Conservation (phyloP, 2,329 filamentous ascomycete genomes). For the Aspergillus piperis region DNA sequence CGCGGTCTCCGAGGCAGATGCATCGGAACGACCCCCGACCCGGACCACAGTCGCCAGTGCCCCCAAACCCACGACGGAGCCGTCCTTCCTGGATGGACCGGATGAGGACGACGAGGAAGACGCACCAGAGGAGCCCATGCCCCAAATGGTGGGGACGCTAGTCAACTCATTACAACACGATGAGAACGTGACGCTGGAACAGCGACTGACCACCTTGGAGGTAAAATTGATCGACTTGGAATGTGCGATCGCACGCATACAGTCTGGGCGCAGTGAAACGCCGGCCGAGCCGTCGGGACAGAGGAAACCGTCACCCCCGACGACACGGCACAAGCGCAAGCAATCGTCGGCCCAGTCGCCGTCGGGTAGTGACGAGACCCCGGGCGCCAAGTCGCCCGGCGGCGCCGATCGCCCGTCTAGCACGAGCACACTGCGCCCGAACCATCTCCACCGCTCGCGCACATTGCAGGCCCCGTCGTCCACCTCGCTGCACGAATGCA, state of each 20-base stretch:
- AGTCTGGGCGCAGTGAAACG: conserved; percentile 34
- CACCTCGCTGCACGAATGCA: conserved; percentile 34
- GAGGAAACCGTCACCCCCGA: conserved; percentile 20
- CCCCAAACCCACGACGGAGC: conserved; percentile 22
- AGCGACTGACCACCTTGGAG: conserved; percentile 52
- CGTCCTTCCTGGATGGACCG: conserved; percentile 24
- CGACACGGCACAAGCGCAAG: conserved; percentile 14
- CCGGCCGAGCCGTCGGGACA: conserved; percentile 17
- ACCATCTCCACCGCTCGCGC: conserved; percentile 29
- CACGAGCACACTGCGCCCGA: conserved; percentile 37
- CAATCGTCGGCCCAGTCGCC: conserved; percentile 20
- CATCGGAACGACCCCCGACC: conserved; percentile 30
- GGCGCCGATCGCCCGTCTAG: conserved; percentile 28
- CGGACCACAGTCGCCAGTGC: conserved; percentile 32
- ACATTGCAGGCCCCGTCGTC: conserved; percentile 32
- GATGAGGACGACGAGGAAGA: conserved; percentile 11
- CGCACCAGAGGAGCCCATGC: conserved; percentile 26
- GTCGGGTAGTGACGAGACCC: conserved; percentile 7
- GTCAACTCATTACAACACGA: conserved; percentile 44
- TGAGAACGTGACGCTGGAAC: conserved; percentile 44
- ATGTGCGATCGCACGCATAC: conserved; percentile 52
- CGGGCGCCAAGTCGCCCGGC: conserved; percentile 14
- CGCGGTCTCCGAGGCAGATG: conserved; percentile 30
- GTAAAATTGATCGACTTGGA: conserved; percentile 55
- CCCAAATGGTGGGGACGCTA: conserved; percentile 41